These are phyloP conservation scores for Syncephalastrum contaminatum DNA, from an alignment of 371 early-diverging fungal genomes.

Conservation along the genomic window DNA sequence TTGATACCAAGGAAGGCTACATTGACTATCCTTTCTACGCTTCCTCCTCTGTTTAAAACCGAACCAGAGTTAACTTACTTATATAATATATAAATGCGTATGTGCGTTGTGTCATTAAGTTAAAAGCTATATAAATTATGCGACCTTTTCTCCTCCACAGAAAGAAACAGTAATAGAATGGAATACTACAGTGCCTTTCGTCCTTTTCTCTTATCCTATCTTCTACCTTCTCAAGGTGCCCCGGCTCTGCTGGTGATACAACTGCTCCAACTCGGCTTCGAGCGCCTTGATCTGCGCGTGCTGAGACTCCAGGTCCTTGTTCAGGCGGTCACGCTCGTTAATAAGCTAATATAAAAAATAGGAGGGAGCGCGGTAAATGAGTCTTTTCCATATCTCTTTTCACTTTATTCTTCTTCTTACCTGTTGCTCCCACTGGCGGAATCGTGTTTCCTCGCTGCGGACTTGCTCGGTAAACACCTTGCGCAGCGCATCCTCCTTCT, in stretches of 20 bases:
- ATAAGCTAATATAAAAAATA: conserved; percentile 64
- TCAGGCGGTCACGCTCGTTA: conserved; percentile 92
- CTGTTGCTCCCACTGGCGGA: conserved; percentile 97
- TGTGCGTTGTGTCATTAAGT: too few species aligned
- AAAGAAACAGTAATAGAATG: too few species aligned
- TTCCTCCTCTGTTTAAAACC: too few species aligned
- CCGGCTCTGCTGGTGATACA: conserved; percentile 38
- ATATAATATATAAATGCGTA: too few species aligned
- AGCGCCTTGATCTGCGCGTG: conserved; percentile 87
- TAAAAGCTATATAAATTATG: too few species aligned
- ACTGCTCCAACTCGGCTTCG: conserved; percentile 76
- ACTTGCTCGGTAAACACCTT: conserved; percentile 95
- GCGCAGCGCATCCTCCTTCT: conserved; percentile 90
- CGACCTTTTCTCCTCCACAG: too few species aligned
- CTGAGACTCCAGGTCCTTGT: conserved; percentile 93
- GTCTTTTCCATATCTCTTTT: not conserved
- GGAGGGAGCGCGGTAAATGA: not conserved
- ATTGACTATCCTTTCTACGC: too few species aligned
- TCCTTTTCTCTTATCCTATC: too few species aligned
- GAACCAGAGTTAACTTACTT: too few species aligned
- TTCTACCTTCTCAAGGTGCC: conserved; percentile 14
- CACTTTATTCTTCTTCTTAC: conserved; percentile 30
- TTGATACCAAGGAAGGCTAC: too few species aligned
- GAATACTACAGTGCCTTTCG: too few species aligned
- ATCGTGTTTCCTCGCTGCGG: conserved; percentile 87